Percentiles rank a stretch among this genome's conserved stretches.
Evolutionary conservation across 192 early-diverging fungal genomes (phyloP).

Genomic region (Fimicolochytrium jonesii): DNA sequence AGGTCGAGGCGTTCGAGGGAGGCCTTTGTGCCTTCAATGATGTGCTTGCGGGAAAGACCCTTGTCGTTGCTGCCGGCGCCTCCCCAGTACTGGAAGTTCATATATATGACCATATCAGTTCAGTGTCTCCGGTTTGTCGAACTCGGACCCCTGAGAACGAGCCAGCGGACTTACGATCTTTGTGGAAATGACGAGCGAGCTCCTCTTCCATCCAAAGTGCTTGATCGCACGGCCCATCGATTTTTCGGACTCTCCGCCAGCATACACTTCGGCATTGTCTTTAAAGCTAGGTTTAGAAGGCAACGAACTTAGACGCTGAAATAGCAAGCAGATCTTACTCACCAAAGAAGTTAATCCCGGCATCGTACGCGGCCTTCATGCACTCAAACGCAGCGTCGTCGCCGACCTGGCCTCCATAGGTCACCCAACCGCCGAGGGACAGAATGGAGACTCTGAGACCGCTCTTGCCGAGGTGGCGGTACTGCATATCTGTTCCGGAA

Average conservation of each 20-base stretch:
- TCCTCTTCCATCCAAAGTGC: conserved; percentile 67
- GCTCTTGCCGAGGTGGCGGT: conserved; percentile 69
- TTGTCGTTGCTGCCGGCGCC: conserved; percentile 70
- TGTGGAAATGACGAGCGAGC: conserved; percentile 72
- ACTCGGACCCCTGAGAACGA: too few species aligned
- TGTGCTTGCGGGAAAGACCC: conserved; percentile 80
- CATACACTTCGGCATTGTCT: conserved; percentile 38
- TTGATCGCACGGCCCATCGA: conserved; percentile 76
- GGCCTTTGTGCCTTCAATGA: conserved; percentile 73
- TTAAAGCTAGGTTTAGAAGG: conserved; percentile 10
- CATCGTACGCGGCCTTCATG: conserved; percentile 63
- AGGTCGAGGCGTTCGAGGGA: conserved; percentile 67
- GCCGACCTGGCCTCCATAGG: conserved; percentile 58
- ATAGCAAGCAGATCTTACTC: background rate
- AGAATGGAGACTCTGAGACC: conserved; percentile 73
- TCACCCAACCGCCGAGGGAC: conserved; percentile 64
- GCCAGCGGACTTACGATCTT: too few species aligned
- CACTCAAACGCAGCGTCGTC: conserved; percentile 60
- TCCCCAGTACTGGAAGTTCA: too few species aligned
- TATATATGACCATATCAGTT: too few species aligned
- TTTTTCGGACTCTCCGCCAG: conserved; percentile 67
- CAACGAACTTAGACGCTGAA: background rate
- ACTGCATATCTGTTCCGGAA: conserved; percentile 61
- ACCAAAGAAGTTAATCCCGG: conserved; percentile 77
- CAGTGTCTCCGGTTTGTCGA: too few species aligned